Percentiles rank a stretch among this genome's conserved stretches.
phyloP scores from a whole-genome alignment of 352 stramenopile genomes.

The Phytophthora kernoviae region DNA sequence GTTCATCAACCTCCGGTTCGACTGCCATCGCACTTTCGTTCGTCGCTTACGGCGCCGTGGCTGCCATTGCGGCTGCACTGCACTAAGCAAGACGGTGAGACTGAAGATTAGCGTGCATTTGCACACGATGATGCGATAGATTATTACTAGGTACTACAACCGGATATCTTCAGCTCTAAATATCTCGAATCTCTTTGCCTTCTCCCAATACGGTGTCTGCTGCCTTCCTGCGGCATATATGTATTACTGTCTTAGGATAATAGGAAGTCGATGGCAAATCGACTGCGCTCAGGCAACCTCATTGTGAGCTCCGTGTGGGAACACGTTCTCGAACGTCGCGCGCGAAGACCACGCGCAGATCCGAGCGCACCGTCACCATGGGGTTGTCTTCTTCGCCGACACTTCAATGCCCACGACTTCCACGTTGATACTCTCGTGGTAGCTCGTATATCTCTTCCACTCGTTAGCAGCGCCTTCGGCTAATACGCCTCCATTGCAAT shows the following conservation, averaged over 20 bases:
- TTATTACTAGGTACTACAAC: conserved; percentile 17
- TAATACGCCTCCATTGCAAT: conserved; percentile 24
- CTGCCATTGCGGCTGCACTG: conserved; percentile 24
- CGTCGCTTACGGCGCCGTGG: conserved; percentile 17
- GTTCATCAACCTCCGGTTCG: conserved; percentile 12
- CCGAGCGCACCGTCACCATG: conserved; percentile 45
- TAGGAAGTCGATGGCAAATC: conserved; percentile 33
- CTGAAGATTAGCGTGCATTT: too few species aligned
- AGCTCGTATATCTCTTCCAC: conserved; percentile 52
- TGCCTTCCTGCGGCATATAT: conserved; percentile 6
- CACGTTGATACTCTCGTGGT: conserved; percentile 36
- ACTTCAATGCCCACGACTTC: conserved; percentile 50
- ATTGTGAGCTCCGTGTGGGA: conserved; percentile 62
- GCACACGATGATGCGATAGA: conserved; percentile 10
- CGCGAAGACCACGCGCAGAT: conserved; percentile 55
- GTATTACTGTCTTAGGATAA: conserved; percentile 29
- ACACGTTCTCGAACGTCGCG: conserved; percentile 58
- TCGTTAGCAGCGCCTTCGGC: conserved; percentile 40
- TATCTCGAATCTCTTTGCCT: not conserved
- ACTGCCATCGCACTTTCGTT: conserved; percentile 15
- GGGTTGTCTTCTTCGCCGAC: conserved; percentile 43
- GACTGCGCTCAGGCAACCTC: conserved; percentile 29
- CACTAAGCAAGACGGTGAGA: conserved; percentile 11
- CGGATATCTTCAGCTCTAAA: not conserved
- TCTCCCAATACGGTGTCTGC: not conserved